Evolutionary conservation across 169 alveolate species (phyloP), one percentile per base, ranked within the genome.

Genomic region (Plasmodium knowlesi): DNA sequence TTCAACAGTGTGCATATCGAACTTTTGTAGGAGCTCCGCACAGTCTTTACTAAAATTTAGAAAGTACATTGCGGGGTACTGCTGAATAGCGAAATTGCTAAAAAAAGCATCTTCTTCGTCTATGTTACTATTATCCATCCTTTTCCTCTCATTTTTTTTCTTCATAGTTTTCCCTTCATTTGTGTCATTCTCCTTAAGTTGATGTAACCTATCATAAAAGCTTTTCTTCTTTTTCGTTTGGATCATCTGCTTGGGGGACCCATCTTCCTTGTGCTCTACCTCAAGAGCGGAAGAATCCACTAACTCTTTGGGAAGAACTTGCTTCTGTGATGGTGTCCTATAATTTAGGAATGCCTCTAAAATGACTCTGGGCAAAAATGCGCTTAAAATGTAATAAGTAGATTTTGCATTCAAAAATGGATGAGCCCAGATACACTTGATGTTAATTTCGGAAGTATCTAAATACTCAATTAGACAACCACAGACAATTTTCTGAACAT

Each of bases 391-490:
- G 76, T 95, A 73, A 78, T 96, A 92, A 3, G 97, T 93, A 30
- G 97, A 94, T 95, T 96, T 96, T 76, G 96, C 92, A 50, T 93
- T 94, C 50, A 96, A 89, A 53, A 88, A 82, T 22, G 98, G 98
- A 92, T 96, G 98, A 12, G 94, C 83, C 98, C 98, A 96, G 3
- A 96, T 96, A 57, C 96, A 94, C 76, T 94, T 93, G 5, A 96
- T 96, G 50, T 97, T 94, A 30, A 97, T 41, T 57, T 96, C 97
- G 67, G 94, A 95, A n/a, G 96, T 94, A 86, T 82, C 74, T 76
- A 96, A 76, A 54, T 97, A 96, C 82, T 96, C 97, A 61, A 96
- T 93, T 34, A 96, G 73, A 34, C 97, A 97, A 12, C 98, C 98
- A 81, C 97, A 96, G 72, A 96, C 95, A 19, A 96, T 91, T 84